Conservation (phyloP, 352 stramenopile genomes). For the Salisapilia sapeloensis region DNA sequence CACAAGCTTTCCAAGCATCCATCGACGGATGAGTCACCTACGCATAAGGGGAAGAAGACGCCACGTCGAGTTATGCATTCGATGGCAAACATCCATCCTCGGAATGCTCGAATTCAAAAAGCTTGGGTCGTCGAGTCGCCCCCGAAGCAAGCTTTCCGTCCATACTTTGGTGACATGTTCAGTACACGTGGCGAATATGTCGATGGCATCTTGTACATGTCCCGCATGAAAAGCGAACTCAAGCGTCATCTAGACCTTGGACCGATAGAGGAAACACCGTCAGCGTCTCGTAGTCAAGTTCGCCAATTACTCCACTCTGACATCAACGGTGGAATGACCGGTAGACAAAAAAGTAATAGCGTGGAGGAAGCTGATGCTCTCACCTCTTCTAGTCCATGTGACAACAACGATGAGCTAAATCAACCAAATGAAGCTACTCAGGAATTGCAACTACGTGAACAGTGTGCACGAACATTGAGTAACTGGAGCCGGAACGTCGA, state of each 20-base stretch:
- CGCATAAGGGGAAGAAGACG: too few species aligned
- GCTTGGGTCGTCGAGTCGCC: neutral
- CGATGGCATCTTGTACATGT: constrained; percentile 79
- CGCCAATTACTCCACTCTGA: too few species aligned
- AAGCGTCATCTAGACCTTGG: too few species aligned
- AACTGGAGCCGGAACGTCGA: constrained; percentile 79
- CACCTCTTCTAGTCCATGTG: neutral
- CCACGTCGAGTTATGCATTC: too few species aligned
- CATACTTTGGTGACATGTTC: constrained; percentile 69
- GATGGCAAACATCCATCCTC: constrained; percentile 16
- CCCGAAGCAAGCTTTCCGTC: constrained; percentile 23
- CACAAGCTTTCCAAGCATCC: too few species aligned
- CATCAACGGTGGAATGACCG: too few species aligned
- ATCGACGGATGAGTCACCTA: too few species aligned
- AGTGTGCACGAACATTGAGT: constrained; percentile 70
- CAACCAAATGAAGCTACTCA: constrained; percentile 13
- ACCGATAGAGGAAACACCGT: too few species aligned
- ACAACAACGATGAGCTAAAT: too few species aligned
- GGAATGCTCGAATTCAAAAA: constrained; percentile 9
- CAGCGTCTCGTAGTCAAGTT: too few species aligned
- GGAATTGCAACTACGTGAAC: constrained; percentile 26
- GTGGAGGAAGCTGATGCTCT: constrained; percentile 3
- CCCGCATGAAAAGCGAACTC: constrained; percentile 65
- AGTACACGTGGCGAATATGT: constrained; percentile 66
- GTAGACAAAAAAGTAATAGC: too few species aligned